These are phyloP conservation scores for Diaporthe caulivora DNA, from an alignment of 2,329 filamentous ascomycete genomes.

Conservation along the genomic window DNA sequence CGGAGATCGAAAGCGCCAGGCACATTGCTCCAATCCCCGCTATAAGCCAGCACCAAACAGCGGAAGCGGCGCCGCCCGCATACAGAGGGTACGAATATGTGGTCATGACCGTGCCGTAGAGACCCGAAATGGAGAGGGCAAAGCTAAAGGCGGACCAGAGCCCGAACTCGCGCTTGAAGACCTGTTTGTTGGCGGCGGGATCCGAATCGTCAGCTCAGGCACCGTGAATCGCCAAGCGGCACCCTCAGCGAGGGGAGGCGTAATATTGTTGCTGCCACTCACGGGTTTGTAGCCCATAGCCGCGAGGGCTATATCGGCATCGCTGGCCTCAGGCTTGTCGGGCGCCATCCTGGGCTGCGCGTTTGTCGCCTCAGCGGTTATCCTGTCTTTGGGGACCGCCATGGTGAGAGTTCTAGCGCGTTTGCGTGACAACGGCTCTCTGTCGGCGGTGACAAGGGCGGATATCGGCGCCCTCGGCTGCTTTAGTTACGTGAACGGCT, in stretches of 20 bases:
- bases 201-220: not conserved
- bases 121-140: conserved; percentile 67
- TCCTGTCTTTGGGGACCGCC: conserved; percentile 26
- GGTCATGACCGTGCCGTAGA: conserved; percentile 68
- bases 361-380: conserved; percentile 13
- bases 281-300: conserved; percentile 55
- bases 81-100: conserved; percentile 66
- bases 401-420: conserved; percentile 26
- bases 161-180: conserved; percentile 72
- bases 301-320: conserved; percentile 50
- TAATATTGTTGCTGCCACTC: conserved; percentile 25
- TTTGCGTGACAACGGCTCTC: too few relatives aligned
- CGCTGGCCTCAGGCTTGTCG: conserved; percentile 37
- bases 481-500: too few relatives aligned
- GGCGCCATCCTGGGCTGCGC: conserved; percentile 6
- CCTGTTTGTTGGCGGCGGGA: conserved; percentile 47
- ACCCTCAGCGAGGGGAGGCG: not conserved
- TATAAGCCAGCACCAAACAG: conserved; percentile 71
- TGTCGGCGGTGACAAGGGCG: too few relatives aligned
- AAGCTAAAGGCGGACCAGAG: conserved; percentile 70
- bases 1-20: conserved; percentile 65
- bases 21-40: conserved; percentile 68
- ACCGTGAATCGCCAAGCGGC: not conserved
- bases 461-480: too few relatives aligned
- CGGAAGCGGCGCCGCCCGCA: conserved; percentile 65